phyloP scores from a whole-genome alignment of 768 basidiomycete genomes.

The Pisolithus orientalis region DNA sequence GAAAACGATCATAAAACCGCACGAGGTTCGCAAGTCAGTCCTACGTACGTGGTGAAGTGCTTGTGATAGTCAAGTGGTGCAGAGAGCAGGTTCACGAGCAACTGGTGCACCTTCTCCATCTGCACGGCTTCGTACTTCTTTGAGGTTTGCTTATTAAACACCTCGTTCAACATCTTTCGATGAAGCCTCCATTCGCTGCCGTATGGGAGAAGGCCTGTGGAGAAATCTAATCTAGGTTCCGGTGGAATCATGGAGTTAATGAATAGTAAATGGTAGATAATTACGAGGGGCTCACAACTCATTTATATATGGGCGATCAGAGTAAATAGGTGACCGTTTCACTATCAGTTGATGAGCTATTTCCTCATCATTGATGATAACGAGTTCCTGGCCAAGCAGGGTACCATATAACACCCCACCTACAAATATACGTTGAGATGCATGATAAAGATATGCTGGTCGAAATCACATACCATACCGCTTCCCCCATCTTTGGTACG shows the following conservation, averaged over 20 bases:
- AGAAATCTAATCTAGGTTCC: constrained; percentile 1
- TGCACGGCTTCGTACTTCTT: neutral
- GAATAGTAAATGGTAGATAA: neutral
- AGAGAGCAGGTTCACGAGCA: neutral
- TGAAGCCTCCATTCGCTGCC: constrained; percentile 9
- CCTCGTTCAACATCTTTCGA: constrained; percentile 2
- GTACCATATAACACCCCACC: neutral
- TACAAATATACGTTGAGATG: neutral
- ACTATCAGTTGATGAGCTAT: neutral
- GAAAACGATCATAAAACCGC: neutral
- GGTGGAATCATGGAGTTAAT: neutral
- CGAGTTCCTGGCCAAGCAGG: neutral
- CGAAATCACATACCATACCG: neutral
- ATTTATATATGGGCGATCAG: neutral
- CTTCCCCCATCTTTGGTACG: neutral
- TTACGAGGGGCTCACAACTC: neutral
- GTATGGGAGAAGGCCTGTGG: constrained; percentile 6
- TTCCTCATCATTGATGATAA: constrained; percentile 1
- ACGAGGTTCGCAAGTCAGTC: neutral
- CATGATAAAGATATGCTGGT: neutral
- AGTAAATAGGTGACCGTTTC: neutral
- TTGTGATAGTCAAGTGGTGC: too few species aligned
- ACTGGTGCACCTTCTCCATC: neutral
- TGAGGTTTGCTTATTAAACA: neutral
- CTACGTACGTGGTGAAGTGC: too few species aligned